A percentile compares a stretch with the other conserved stretches of the same genome.
Conservation (phyloP, 352 stramenopile genomes). For the Sclerospora graminicola region DNA sequence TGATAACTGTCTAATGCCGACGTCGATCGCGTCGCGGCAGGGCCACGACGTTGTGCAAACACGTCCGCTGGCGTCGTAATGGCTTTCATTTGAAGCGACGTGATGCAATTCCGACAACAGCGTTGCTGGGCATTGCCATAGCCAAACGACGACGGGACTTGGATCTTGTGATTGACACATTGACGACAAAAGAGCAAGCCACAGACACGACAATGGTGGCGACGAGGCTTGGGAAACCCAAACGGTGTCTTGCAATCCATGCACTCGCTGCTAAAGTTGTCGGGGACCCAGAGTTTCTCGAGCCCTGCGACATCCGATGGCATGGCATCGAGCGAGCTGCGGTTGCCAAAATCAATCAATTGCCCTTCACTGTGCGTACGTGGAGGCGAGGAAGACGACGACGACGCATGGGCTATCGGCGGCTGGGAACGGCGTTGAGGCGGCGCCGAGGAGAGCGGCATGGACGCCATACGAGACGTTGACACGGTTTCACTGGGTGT, state of each 20-base stretch:
- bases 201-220: slow-evolving; percentile 81
- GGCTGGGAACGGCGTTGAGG: slow-evolving; percentile 17
- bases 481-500: no score
- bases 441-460: no score
- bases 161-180: slow-evolving; percentile 81
- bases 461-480: no score
- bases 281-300: slow-evolving; percentile 79
- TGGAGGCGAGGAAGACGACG: slow-evolving; percentile 1
- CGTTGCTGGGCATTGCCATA: slow-evolving; percentile 67
- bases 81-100: slow-evolving; percentile 73
- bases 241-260: slow-evolving; percentile 84
- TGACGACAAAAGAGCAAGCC: slow-evolving; percentile 71
- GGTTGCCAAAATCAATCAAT: slow-evolving; percentile 20
- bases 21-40: slow-evolving; percentile 34
- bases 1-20: slow-evolving; percentile 44
- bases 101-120: slow-evolving; percentile 78
- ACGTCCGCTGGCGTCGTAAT: slow-evolving; percentile 81
- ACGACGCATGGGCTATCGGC: not conserved
- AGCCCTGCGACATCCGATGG: slow-evolving; percentile 54
- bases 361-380: slow-evolving; percentile 23
- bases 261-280: slow-evolving; percentile 82
- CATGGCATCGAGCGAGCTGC: slow-evolving; percentile 41
- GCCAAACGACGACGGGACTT: slow-evolving; percentile 66
- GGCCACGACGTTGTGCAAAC: slow-evolving; percentile 68
- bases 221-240: slow-evolving; percentile 68